These are phyloP conservation scores for Fistulifera pelliculosa DNA, from an alignment of 108 stramenopile genomes.

Conservation along the genomic window DNA sequence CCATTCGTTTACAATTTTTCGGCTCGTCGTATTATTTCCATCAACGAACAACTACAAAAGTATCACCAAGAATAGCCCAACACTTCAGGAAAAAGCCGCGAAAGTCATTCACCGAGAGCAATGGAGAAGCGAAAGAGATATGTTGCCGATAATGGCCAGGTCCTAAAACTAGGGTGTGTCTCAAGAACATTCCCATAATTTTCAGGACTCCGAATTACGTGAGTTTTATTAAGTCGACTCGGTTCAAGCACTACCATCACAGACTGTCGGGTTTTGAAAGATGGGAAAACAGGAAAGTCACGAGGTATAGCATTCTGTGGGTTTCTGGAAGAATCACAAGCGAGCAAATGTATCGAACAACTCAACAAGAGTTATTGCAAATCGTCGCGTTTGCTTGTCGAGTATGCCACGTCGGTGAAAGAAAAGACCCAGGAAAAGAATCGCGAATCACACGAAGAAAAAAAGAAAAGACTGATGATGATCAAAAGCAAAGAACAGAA, in stretches of 20 bases:
- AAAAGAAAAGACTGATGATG: slow-evolving; percentile 12
- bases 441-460: slow-evolving; percentile 16
- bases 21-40: too few species aligned
- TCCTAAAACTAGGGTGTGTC: slow-evolving; percentile 60
- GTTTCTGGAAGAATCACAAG: slow-evolving; percentile 47
- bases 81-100: too few species aligned
- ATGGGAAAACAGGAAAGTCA: slow-evolving; percentile 47
- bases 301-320: slow-evolving; percentile 79
- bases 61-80: too few species aligned
- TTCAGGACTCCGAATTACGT: slow-evolving; percentile 49
- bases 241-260: slow-evolving; percentile 6
- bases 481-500: slow-evolving; percentile 1
- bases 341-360: slow-evolving; percentile 37
- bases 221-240: slow-evolving; percentile 20
- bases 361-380: slow-evolving; percentile 50
- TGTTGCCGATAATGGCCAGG: background rate
- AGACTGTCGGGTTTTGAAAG: slow-evolving; percentile 39
- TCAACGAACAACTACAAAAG: too few species aligned
- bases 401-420: slow-evolving; percentile 37
- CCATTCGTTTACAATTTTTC: too few species aligned
- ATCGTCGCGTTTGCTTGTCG: slow-evolving; percentile 52
- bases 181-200: slow-evolving; percentile 73
- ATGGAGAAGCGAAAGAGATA: too few species aligned
- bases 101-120: too few species aligned
- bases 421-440: slow-evolving; percentile 17